Conservation (phyloP, 108 stramenopile species). For the Skeletonema marinoi region DNA sequence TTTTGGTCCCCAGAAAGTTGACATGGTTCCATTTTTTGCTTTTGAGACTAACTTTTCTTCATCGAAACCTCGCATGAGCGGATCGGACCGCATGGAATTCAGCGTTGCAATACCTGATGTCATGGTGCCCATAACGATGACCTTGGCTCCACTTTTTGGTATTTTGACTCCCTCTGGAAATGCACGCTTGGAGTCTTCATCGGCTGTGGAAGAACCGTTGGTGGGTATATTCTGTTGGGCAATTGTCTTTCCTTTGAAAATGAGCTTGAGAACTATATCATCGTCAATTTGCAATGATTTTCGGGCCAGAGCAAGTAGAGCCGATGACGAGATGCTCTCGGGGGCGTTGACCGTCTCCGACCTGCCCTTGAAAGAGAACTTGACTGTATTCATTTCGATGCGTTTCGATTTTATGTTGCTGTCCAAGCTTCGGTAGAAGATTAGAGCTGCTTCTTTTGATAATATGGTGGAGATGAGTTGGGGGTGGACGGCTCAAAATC, state of each 20-base stretch:
- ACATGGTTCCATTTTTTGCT: background rate
- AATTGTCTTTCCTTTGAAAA: conserved; percentile 20
- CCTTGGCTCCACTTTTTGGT: conserved; percentile 43
- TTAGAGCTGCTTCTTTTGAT: no score
- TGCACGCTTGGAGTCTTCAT: background rate
- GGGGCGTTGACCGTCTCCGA: conserved; percentile 4
- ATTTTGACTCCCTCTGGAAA: conserved; percentile 29
- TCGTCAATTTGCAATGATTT: conserved; percentile 8
- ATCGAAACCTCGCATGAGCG: conserved; percentile 78
- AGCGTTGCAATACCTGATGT: conserved; percentile 25
- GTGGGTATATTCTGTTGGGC: background rate
- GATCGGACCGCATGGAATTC: conserved; percentile 65
- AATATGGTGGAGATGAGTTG: no score
- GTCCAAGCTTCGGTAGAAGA: no score
- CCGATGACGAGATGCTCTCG: background rate
- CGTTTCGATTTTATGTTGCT: no score
- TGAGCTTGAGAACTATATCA: conserved; percentile 7
- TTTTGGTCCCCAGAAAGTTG: conserved; percentile 28
- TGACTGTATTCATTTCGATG: conserved; percentile 14
- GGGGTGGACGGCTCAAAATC: no score
- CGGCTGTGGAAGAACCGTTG: background rate
- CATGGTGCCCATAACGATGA: conserved; percentile 67
- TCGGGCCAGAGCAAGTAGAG: conserved; percentile 25
- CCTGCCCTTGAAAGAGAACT: conserved; percentile 36
- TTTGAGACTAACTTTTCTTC: conserved; percentile 14